A percentile compares a stretch with the other conserved stretches of the same genome.
Evolutionary conservation across 2,329 filamentous ascomycete species (phyloP).

Genomic region (Neofusicoccum ribis): DNA sequence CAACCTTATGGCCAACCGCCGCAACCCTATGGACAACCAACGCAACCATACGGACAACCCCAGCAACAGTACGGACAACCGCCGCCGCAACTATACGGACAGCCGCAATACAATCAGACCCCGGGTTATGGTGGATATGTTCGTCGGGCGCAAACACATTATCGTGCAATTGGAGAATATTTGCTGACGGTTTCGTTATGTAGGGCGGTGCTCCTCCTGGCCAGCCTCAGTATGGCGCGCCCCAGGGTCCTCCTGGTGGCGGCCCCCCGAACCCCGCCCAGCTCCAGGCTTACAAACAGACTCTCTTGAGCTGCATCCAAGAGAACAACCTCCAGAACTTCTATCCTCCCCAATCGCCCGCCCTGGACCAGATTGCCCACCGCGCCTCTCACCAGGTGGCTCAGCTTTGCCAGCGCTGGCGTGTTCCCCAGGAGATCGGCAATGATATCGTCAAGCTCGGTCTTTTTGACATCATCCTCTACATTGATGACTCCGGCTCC

Average conservation of each 20-base stretch:
- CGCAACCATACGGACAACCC: constrained; percentile 29
- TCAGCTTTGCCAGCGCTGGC: constrained; percentile 58
- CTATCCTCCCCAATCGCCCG: constrained; percentile 57
- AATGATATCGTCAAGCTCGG: constrained; percentile 64
- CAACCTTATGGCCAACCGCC: constrained; percentile 28
- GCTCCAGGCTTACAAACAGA: constrained; percentile 56
- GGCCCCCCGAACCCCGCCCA: constrained; percentile 51
- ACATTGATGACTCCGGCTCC: constrained; percentile 67
- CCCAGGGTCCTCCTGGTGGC: constrained; percentile 22
- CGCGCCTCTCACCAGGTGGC: constrained; percentile 54
- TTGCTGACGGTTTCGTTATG: constrained; percentile 8
- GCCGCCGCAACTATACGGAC: constrained; percentile 27
- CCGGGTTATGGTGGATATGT: constrained; percentile 25
- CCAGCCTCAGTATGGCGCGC: constrained; percentile 35
- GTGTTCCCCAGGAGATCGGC: constrained; percentile 59
- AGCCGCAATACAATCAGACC: constrained; percentile 25
- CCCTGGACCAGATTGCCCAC: constrained; percentile 53
- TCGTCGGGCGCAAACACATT: constrained; percentile 21
- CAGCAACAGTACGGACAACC: constrained; percentile 23
- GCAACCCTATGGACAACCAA: constrained; percentile 23
- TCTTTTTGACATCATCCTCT: constrained; percentile 63
- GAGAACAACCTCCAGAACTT: constrained; percentile 61
- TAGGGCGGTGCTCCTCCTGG: constrained; percentile 31
- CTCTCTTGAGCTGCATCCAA: constrained; percentile 57
- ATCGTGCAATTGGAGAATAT: not conserved